phyloP scores from a whole-genome alignment of 768 basidiomycete genomes.

The Cystoderma amianthinum region DNA sequence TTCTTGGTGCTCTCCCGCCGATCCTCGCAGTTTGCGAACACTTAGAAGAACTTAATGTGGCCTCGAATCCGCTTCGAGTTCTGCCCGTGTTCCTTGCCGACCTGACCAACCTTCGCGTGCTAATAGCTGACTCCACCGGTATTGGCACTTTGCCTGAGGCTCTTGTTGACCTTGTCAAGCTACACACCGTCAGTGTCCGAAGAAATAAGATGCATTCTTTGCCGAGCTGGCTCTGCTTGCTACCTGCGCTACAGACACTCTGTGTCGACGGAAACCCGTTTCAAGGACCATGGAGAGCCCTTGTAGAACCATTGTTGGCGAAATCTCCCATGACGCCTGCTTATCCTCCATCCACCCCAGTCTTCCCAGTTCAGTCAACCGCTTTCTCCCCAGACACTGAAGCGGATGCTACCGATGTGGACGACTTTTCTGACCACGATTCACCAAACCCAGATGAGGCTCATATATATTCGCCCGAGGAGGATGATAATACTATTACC shows the following conservation, averaged over 20 bases:
- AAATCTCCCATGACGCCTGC: conserved; percentile 52
- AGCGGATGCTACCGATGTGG: conserved; percentile 40
- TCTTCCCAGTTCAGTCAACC: conserved; percentile 44
- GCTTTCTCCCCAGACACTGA: conserved; percentile 35
- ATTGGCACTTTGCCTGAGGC: conserved; percentile 71
- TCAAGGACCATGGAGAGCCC: conserved; percentile 85
- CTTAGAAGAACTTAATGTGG: conserved; percentile 92
- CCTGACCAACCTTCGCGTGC: conserved; percentile 70
- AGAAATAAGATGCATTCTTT: conserved; percentile 83
- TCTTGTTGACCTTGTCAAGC: conserved; percentile 63
- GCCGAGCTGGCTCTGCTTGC: conserved; percentile 91
- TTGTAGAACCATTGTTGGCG: conserved; percentile 79
- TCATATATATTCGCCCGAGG: conserved; percentile 31
- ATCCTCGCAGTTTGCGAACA: conserved; percentile 71
- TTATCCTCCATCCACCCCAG: conserved; percentile 63
- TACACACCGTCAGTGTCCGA: conserved; percentile 87
- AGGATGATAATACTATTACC: conserved; percentile 73
- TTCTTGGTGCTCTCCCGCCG: conserved; percentile 76
- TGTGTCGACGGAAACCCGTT: conserved; percentile 97
- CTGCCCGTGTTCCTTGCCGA: conserved; percentile 85
- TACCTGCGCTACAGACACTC: conserved; percentile 79
- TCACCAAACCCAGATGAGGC: conserved; percentile 31
- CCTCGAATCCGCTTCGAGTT: conserved; percentile 85
- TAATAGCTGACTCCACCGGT: conserved; percentile 90
- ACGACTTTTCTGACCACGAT: conserved; percentile 55